phyloP scores from a whole-genome alignment of 495 filamentous ascomycete genomes.

The Astrocystis sublimbata region DNA sequence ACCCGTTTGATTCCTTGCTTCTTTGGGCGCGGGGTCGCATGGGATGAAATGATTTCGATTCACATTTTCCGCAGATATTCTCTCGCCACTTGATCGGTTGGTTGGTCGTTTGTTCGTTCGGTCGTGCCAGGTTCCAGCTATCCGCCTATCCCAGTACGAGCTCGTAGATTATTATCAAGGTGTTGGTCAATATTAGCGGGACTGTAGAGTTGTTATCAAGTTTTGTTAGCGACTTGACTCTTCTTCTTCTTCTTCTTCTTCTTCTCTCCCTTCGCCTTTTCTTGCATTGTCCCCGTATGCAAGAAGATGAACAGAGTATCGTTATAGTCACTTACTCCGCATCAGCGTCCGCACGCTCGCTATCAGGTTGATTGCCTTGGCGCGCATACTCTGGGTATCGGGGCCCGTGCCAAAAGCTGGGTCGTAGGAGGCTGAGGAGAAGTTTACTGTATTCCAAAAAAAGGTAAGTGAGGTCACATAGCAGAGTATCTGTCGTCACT shows the following conservation, averaged over 20 bases:
- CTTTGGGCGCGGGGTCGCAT: too few relatives aligned
- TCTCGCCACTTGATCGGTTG: neutral
- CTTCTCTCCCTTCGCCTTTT: neutral
- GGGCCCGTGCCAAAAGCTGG: constrained; percentile 71
- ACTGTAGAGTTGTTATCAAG: constrained; percentile 61
- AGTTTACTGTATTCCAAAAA: constrained; percentile 70
- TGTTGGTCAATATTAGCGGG: constrained; percentile 91
- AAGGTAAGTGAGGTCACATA: too few relatives aligned
- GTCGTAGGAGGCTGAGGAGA: constrained; percentile 65
- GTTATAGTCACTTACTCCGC: constrained; percentile 69
- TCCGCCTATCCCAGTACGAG: constrained; percentile 69
- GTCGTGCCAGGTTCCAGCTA: neutral
- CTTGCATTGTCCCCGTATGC: neutral
- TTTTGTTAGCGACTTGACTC: neutral
- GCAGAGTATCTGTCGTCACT: too few relatives aligned
- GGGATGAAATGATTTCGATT: too few relatives aligned
- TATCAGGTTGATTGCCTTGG: constrained; percentile 84
- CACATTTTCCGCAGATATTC: too few relatives aligned
- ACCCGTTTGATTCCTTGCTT: too few relatives aligned
- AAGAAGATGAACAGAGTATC: neutral
- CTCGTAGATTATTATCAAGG: constrained; percentile 85
- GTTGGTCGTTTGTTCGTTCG: neutral
- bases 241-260: neutral
- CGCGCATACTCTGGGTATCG: constrained; percentile 76
- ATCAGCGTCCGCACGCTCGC: constrained; percentile 88